Evolutionary conservation across 2,329 filamentous ascomycete species (phyloP), one percentile per base, ranked within the genome.

Genomic region (Ceratocystis albifundus): DNA sequence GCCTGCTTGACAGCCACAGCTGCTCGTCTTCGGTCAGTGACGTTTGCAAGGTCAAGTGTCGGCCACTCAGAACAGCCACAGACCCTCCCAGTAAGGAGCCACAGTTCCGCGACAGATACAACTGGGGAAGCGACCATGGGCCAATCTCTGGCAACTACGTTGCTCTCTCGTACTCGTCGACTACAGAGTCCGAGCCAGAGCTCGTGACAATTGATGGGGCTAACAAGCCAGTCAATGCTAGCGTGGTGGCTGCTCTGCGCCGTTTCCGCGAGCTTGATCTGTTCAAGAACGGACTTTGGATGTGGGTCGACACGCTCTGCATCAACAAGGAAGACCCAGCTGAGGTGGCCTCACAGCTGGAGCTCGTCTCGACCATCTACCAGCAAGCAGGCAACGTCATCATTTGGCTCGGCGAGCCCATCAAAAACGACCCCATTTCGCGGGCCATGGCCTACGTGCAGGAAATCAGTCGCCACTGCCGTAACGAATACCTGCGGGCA

Each of bases 261-360:
- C 64, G 62, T 36, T 66, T 68, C 65, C 61, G 67, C n/a, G 66
- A 68, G 55, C 48, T 68, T 5, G 36, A 57, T 6, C 55, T 68
- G 7, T 68, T 68, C 46, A 55, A 69, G 5, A 30, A 69, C 2
- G 63, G 69, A 17, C 67, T 72, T 67, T 68, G 69, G 48, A 65
- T 71, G n/a, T 73, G 67, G 70, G 55, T 70, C n/a, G 70, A 71
- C 45, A 46, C 66, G 3, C 45, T 71, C 8, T 71, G 70, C 66
- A 68, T 71, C 48, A 68, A 71, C 64, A 68, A 69, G 53, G 28
- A 32, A 3, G 67, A 70, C 28, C 17, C 66, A 15, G 46, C 32
- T 12, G 70, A 71, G 41, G 65, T 68, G 46, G 65, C 64, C 2
- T 25, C 25, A 4, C 69, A 70, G 62, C 46, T 69, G 6, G 59